A percentile compares a stretch with the other conserved stretches of the same genome.
These are phyloP conservation scores for Inga leiocalycina DNA, from an alignment of 306 rosid genomes.

Conservation along the genomic window DNA sequence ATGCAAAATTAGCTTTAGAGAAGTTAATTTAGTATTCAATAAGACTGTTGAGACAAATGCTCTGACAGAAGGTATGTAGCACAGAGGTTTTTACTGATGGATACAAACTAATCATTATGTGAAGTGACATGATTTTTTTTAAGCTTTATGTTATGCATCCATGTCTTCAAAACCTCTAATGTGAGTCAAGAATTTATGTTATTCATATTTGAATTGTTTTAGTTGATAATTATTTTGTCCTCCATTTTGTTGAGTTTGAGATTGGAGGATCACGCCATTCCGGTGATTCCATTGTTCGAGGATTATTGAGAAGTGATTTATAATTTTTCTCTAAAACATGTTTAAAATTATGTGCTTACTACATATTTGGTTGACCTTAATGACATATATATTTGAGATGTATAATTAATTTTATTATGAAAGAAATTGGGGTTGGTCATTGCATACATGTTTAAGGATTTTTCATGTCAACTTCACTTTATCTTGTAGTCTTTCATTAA, in stretches of 20 bases:
- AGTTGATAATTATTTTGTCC: no score
- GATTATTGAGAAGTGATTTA: not conserved
- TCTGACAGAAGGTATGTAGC: conserved; percentile 69
- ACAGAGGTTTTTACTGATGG: not conserved
- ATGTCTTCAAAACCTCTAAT: not conserved
- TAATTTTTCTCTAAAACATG: not conserved
- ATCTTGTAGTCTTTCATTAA: not conserved
- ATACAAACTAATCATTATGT: not conserved
- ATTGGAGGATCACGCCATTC: not conserved
- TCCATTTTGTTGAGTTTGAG: not conserved
- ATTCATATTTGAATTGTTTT: conserved; percentile 19
- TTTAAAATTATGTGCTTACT: not conserved
- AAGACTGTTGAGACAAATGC: conserved; percentile 92
- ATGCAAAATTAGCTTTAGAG: conserved; percentile 63
- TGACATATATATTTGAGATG: not conserved
- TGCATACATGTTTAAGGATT: not conserved
- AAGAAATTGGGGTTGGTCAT: not conserved
- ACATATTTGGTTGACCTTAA: not conserved
- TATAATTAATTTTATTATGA: not conserved
- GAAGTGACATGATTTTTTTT: conserved; percentile 19
- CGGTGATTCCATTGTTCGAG: not conserved
- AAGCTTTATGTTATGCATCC: conserved; percentile 9
- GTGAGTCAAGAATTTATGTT: not conserved
- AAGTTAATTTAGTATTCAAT: conserved; percentile 26
- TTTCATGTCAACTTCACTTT: not conserved